Evolutionary conservation across 305 asterid genomes (phyloP).

Genomic region (Fraxinus latifolia): DNA sequence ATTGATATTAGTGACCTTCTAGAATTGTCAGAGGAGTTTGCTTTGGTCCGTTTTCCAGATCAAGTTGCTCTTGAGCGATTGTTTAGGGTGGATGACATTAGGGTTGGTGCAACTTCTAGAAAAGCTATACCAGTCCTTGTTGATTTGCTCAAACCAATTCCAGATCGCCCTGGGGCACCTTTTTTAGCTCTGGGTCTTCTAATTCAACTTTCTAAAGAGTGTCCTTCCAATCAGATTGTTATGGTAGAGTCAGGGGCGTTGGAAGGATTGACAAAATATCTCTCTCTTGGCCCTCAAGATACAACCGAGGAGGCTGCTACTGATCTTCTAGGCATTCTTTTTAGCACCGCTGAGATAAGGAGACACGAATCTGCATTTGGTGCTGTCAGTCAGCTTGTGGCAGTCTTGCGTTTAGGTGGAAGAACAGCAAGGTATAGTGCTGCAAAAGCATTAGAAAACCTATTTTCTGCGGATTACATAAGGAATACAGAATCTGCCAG

Average conservation of each 20-base stretch:
- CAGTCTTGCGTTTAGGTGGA: constrained; percentile 98
- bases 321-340: constrained; percentile 85
- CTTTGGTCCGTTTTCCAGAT: constrained; percentile 82
- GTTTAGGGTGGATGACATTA: constrained; percentile 94
- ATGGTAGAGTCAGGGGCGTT: constrained; percentile 98
- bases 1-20: constrained; percentile 75
- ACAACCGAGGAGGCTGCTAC: constrained; percentile 99
- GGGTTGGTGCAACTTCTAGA: constrained; percentile 92
- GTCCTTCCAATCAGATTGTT: constrained; percentile 75
- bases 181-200: constrained; percentile 85
- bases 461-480: constrained; percentile 96
- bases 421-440: constrained; percentile 98
- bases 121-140: constrained; percentile 98
- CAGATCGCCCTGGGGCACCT: constrained; percentile 99
- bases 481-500: constrained; percentile 93
- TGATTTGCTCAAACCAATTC: constrained; percentile 95
- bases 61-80: constrained; percentile 93
- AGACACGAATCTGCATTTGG: constrained; percentile 96
- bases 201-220: constrained; percentile 84
- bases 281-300: constrained; percentile 95
- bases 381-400: constrained; percentile 93
- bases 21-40: constrained; percentile 77
- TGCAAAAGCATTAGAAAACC: constrained; percentile 92
- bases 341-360: constrained; percentile 92
- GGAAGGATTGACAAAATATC: constrained; percentile 93